Evolutionary conservation across 176 grass and related monocot genomes (phyloP).

Genomic region (Aegilops umbellulata): DNA sequence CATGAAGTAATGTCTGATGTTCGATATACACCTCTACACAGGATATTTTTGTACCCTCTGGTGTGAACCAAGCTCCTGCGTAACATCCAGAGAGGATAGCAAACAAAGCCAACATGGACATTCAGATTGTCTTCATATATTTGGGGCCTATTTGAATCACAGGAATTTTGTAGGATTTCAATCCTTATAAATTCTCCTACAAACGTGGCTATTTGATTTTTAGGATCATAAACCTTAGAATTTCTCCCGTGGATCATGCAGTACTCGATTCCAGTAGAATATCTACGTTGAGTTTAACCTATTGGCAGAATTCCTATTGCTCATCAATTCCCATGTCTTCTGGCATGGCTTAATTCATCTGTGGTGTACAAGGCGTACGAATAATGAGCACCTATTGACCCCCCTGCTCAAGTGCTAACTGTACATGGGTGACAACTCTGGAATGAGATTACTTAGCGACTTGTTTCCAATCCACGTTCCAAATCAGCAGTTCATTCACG

Average conservation of each 20-base stretch:
- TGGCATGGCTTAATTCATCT: not conserved
- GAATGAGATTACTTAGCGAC: not conserved
- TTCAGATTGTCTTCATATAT: not conserved
- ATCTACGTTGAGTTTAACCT: not conserved
- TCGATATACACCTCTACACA: no score
- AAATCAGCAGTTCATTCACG: not conserved
- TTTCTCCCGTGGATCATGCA: no score
- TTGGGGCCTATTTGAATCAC: not conserved
- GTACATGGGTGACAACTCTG: not conserved
- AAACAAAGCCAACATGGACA: not conserved
- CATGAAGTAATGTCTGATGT: not conserved
- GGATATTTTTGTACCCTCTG: not conserved
- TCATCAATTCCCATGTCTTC: not conserved
- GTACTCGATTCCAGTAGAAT: no score
- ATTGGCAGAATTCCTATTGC: not conserved
- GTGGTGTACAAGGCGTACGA: not conserved
- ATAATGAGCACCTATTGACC: not conserved
- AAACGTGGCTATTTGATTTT: not conserved
- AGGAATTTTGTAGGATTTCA: not conserved
- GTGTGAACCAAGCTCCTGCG: not conserved
- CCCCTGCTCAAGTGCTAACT: not conserved
- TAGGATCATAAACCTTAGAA: no score
- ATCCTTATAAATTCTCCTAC: not conserved
- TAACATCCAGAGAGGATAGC: not conserved
- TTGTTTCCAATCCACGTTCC: not conserved